Evolutionary conservation across 2,329 filamentous ascomycete genomes (phyloP), one percentile per base, ranked within the genome.

Genomic region (Neophaeococcomyces aloes): DNA sequence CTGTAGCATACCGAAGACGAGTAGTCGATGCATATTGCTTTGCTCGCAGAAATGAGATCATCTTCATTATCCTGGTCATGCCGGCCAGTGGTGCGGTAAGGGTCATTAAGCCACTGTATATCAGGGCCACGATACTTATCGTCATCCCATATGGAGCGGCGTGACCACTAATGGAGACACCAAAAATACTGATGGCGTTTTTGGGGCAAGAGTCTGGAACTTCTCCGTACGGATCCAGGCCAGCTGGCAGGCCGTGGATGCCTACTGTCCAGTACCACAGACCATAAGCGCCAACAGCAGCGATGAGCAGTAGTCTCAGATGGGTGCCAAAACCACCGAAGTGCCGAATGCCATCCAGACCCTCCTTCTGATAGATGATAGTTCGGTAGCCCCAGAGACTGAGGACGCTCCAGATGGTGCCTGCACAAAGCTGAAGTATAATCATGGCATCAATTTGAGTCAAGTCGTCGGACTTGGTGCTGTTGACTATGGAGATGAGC

Each of bases 311-410:
- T 14, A 50, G 46, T 6, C 46, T 41, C 19, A 48, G 40, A 33
- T 50, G 48, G 2, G 48, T 50, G 13, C 48, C 48, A 30, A 50
- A 46, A 2, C 48, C 48, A 19, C 48, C 48, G 30, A 50, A 50
- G 18, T 42, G 41, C 30, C 43, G 42, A 21, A 46, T 46, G n/a
- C 48, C 46, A 21, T 44, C 43, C 13, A 38, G 36, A 7, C 48
- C 48, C 38, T 50, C 48, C 11, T 44, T 50, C 4, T 39, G 42
- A 36, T 46, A 50, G 39, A 45, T 42, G 40, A 45, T 44, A 11
- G 48, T 50, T n/a, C 48, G 38, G 25, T 50, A 51, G 8, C 48
- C 48, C 46, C 46, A 51, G 3, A 48, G 40, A 11, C 38, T 44
- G 35, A 48, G 43, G n/a, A 51, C 39, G 19, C 46, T 48, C 43